A percentile compares a stretch with the other conserved stretches of the same genome.
These are phyloP conservation scores for Rubia tinctorum DNA, from an alignment of 305 asterid species.

Conservation along the genomic window DNA sequence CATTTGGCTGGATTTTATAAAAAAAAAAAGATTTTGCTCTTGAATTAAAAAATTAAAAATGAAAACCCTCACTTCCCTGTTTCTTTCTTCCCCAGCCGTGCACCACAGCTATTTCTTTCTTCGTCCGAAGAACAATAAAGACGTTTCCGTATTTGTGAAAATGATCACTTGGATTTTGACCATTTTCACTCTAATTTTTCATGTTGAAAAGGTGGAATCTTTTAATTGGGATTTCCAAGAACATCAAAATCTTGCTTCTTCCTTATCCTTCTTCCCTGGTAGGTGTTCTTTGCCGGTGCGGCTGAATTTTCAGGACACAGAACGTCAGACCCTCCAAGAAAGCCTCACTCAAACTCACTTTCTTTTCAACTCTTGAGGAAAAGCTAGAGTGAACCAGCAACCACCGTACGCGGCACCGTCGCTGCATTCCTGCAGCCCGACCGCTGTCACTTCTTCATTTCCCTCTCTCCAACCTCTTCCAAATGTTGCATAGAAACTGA, in stretches of 20 bases:
- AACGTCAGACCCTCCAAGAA: conserved; percentile 35
- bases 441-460: conserved; percentile 9
- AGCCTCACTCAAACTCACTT: conserved; percentile 42
- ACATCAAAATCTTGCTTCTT: not conserved
- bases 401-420: conserved; percentile 26
- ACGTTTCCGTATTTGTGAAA: not conserved
- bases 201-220: not conserved
- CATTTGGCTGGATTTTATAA: too few species aligned
- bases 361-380: conserved; percentile 44
- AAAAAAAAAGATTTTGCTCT: too few species aligned
- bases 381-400: conserved; percentile 24
- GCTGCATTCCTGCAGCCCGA: conserved; percentile 1
- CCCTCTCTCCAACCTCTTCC: conserved; percentile 13
- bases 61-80: too few species aligned
- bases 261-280: not conserved
- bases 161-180: not conserved
- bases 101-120: too few species aligned
- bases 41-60: too few species aligned
- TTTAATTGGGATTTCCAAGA: not conserved
- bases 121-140: not conserved
- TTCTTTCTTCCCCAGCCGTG: too few species aligned
- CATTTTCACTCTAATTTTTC: not conserved
- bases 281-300: not conserved
- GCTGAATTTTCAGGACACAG: conserved; percentile 16
- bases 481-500: conserved; percentile 12